Evolutionary conservation across 768 basidiomycete species (phyloP), one percentile per base, ranked within the genome.

Genomic region (Lentinula detonsa): DNA sequence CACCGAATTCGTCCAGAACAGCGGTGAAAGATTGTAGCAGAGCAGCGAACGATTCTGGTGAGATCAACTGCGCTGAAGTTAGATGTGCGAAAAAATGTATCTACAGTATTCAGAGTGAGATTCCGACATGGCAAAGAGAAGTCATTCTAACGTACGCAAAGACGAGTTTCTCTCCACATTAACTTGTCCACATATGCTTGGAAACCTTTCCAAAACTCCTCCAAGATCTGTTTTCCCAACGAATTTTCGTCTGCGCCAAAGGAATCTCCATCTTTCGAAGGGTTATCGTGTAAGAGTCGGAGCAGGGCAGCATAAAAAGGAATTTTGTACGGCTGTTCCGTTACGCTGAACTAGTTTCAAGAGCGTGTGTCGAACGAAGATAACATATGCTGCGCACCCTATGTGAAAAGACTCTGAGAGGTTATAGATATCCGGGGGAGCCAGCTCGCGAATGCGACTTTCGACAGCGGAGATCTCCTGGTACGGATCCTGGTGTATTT

Each of bases 51-150:
- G 95, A 95, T 8, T 87, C 82, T 0, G 85, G 71, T 2, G 91
- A 86, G 55, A 98, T 81, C 1, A 95, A 74, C 59, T 82, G 81
- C 1, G 92, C 85, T 2, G 88, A 80, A 34, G 91, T 88, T 50
- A 97, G 74, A 68, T 95, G 91, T 1, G 95, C 89, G 69, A 98
- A 97, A 72, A 98, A 91, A 63, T 94, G 92, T 13, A 98, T 88
- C 95, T 98, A 39, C 4, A 52, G 10, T 68, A 63, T 62, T 59
- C 23, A 61, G 39, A 10, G 37, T 55, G 11, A 62, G 33, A 56
- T 55, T 55, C 28, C 18, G 16, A 15, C 21, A 56, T 51, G 33
- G 18, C 33, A 37, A 35, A n/a, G 40, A 57, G 37, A 21, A 28
- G 13, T 3, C 21, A 46, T 21, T 62, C 6, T 4, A 50, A 77